Evolutionary conservation across 768 basidiomycete species (phyloP), one percentile per base, ranked within the genome.

Genomic region (Piloderma croceum): DNA sequence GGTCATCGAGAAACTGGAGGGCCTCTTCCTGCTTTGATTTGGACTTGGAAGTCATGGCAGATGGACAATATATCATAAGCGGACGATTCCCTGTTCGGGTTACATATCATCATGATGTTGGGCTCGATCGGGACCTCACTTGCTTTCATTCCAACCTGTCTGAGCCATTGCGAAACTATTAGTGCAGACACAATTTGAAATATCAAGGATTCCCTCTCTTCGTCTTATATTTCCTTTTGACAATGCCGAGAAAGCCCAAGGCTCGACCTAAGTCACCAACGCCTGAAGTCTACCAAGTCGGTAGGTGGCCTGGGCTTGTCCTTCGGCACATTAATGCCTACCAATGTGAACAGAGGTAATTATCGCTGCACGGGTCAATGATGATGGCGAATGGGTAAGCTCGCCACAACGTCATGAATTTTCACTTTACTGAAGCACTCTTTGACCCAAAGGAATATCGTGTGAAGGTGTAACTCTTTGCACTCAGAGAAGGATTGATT

Each of bases 1-100:
- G 84, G 57, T 94, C 91, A 56, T 96, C 90, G 33, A 98, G 82
- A 64, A 98, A 83, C 55, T 83, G 84, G 17, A 92, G 80, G 17
- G 90, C 94, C 61, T 98, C 93, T 54, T 86, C 74, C 45, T 86
- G 79, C 57, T 87, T 89, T 21, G 83, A 81, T 63, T 84, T 88
- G 34, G 80, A 63, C 34, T 71, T 75, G 39, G 70, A 61, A 34
- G 34, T 23, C 24, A 19, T 31, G 24, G 19, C 12, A 25, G 15
- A 18, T 27, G n/a, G 24, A 38, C 11, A 37, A 10, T 25, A n/a
- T n/a, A n/a, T n/a, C n/a, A n/a, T n/a, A n/a, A n/a, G n/a, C n/a
- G n/a, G n/a, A n/a, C n/a, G n/a, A n/a, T n/a, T n/a, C n/a, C n/a
- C n/a, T n/a, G n/a, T n/a, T n/a, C n/a, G n/a, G n/a, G n/a, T n/a